Evolutionary conservation across 495 filamentous ascomycete species (phyloP), one percentile per base, ranked within the genome.

Genomic region (Parathielavia appendiculata): DNA sequence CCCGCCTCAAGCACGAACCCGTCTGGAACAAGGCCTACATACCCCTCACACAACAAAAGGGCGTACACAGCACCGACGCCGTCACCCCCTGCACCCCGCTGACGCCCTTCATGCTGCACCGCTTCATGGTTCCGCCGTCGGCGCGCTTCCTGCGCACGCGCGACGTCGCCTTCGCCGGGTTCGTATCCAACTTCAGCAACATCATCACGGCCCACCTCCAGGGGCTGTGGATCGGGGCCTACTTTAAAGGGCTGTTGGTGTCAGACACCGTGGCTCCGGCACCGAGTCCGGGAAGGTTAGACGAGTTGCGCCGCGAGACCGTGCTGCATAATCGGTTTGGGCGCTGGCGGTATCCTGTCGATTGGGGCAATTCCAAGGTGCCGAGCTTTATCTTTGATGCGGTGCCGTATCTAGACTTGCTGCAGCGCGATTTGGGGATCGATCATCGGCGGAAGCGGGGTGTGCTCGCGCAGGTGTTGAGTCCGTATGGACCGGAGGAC

Each of bases 341-440:
- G 0, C 77, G 78, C 56, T 86, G 82, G 79, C 74, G 87, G 7
- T 86, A 83, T 59, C 84, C 83, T 0, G 75, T 72, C 4, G 86
- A 86, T 10, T 82, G 77, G 57, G 86, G 84, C 2, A 71, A 69
- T 16, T 8, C 19, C 36, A 74, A 79, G 45, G 80, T 79, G 59
- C 83, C 84, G 1, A 85, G 86, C 64, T 80, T 88, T 47, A 83
- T 86, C 44, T 89, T 88, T 60, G 87, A 91, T 67, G 79, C 76
- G 1, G 62, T 91, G 19, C 84, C 87, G 10, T 92, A 90, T 65
- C 65, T 89, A 5, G 88, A 91, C 69, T 59, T 88, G 60, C 62
- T 90, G 69, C 64, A 87, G 60, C 63, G 69, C 2, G 87, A 91
- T 65, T 56, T 91, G 50, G 87, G 87, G 13, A 63, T 75, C 2